Evolutionary conservation across 345 rosid species (phyloP).

Genomic region (Eucalyptus polyanthemos): DNA sequence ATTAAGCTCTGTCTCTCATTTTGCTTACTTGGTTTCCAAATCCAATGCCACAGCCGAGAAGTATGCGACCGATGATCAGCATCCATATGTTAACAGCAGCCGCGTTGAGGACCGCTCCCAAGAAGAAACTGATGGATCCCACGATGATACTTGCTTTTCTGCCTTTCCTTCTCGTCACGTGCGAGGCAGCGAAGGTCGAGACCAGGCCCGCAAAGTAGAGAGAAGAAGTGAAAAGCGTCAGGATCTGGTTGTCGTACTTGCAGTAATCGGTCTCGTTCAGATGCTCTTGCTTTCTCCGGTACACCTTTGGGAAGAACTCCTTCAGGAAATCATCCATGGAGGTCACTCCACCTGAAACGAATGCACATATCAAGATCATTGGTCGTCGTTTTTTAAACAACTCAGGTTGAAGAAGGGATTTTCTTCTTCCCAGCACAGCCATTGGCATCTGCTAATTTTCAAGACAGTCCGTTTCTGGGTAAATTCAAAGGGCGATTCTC

Average conservation of each 20-base stretch:
- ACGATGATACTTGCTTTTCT: constrained; percentile 61
- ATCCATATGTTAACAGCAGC: constrained; percentile 46
- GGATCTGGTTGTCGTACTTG: constrained; percentile 72
- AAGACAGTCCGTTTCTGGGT: background rate
- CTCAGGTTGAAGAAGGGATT: background rate
- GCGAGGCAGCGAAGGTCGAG: constrained; percentile 67
- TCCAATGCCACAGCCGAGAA: constrained; percentile 78
- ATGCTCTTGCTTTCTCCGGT: constrained; percentile 55
- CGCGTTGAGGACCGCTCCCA: constrained; percentile 67
- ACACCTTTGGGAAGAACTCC: constrained; percentile 60
- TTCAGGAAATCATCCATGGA: constrained; percentile 95
- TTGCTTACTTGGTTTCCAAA: constrained; percentile 70
- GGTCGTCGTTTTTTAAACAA: no score
- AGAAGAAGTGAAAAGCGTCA: constrained; percentile 81
- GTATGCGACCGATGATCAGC: constrained; percentile 60
- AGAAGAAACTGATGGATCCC: constrained; percentile 71
- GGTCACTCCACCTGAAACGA: constrained; percentile 73
- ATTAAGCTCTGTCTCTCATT: background rate
- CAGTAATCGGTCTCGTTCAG: constrained; percentile 83
- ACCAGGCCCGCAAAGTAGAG: constrained; percentile 81
- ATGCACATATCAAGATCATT: background rate
- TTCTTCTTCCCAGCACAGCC: background rate
- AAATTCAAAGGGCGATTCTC: background rate
- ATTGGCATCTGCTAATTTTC: background rate
- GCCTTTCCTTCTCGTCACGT: constrained; percentile 53